phyloP scores from a whole-genome alignment of 1,284 basidiomycete genomes.

The Laetiporus sulphureus region DNA sequence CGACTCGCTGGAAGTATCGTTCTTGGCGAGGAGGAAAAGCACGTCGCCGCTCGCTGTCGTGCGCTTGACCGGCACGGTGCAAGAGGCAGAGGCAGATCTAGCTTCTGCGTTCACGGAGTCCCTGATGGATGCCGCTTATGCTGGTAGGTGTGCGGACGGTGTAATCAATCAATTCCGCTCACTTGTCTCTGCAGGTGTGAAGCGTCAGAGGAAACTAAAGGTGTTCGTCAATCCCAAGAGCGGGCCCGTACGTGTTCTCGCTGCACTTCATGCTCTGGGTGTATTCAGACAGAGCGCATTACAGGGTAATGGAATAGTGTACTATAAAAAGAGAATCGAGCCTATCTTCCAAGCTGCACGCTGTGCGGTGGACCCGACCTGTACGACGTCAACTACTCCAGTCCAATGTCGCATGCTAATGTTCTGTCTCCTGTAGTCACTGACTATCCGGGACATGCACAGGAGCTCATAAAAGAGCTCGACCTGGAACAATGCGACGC shows the following conservation, averaged over 20 bases:
- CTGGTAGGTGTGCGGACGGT: constrained; percentile 34
- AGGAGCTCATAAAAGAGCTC: constrained; percentile 60
- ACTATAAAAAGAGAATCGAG: constrained; percentile 64
- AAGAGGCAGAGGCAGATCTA: constrained; percentile 27
- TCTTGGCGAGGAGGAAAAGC: constrained; percentile 33
- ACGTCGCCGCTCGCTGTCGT: constrained; percentile 33
- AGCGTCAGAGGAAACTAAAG: constrained; percentile 46
- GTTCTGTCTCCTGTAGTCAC: constrained; percentile 60
- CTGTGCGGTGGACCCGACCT: constrained; percentile 56
- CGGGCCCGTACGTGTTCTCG: constrained; percentile 39
- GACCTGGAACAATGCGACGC: constrained; percentile 65
- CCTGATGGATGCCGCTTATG: constrained; percentile 56
- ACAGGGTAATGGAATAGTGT: constrained; percentile 62
- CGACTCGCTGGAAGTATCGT: constrained; percentile 37
- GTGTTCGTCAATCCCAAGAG: constrained; percentile 88
- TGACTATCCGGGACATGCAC: constrained; percentile 66
- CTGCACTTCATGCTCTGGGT: neutral
- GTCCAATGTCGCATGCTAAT: too few relatives aligned
- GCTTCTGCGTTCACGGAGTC: constrained; percentile 51
- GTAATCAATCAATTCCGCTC: neutral
- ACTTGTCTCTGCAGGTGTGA: constrained; percentile 33
- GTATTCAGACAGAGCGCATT: too few relatives aligned
- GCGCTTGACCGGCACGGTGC: constrained; percentile 36
- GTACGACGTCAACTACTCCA: too few relatives aligned
- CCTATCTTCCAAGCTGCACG: constrained; percentile 80